phyloP scores from a whole-genome alignment of 2,329 filamentous ascomycete genomes.

The Colletotrichum melonis region DNA sequence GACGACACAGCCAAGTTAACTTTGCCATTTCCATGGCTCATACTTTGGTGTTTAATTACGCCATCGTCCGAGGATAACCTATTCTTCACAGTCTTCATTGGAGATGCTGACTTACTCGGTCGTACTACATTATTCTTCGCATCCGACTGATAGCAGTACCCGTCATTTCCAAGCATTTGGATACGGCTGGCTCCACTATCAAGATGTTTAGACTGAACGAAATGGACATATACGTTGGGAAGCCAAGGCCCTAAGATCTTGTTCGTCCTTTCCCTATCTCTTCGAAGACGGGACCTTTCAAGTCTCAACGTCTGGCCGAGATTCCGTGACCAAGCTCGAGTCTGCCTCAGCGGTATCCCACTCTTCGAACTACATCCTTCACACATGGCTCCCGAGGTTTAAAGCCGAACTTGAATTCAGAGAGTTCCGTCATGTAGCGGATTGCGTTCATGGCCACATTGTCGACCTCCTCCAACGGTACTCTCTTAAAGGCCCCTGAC shows the following conservation, averaged over 20 bases:
- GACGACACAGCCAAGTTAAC: background rate
- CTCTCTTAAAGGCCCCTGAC: constrained; percentile 62
- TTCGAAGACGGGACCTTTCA: background rate
- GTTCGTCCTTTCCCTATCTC: no score
- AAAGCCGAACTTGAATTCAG: constrained; percentile 43
- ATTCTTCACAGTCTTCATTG: no score
- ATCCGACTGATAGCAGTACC: no score
- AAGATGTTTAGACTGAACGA: no score
- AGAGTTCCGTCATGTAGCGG: constrained; percentile 42
- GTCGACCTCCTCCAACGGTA: constrained; percentile 41
- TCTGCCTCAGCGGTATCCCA: constrained; percentile 33
- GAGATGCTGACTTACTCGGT: no score
- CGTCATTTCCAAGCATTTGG: no score
- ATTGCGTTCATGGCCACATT: constrained; percentile 37
- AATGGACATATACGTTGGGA: no score
- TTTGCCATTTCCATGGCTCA: background rate
- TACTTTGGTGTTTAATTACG: no score
- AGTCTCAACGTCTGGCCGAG: constrained; percentile 14
- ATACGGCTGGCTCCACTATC: no score
- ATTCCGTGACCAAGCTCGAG: constrained; percentile 22
- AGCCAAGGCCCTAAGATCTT: no score
- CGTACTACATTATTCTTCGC: no score
- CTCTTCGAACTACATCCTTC: constrained; percentile 38
- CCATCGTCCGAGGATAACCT: no score
- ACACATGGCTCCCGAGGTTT: constrained; percentile 44